These are phyloP conservation scores for Recurvomyces mirabilis DNA, from an alignment of 495 filamentous ascomycete genomes.

Conservation along the genomic window DNA sequence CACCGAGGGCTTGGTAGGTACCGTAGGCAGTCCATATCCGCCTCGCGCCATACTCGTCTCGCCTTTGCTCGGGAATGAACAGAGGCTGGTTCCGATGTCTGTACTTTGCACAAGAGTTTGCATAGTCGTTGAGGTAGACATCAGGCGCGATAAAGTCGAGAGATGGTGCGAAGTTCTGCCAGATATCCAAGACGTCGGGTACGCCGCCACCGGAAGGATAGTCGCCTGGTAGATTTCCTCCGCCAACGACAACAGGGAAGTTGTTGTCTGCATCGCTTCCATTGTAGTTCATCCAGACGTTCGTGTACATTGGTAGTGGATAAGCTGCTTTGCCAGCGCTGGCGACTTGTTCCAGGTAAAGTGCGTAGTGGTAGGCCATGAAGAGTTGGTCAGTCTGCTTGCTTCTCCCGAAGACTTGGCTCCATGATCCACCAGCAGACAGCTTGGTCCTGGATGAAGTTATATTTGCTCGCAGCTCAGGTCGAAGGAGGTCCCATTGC, in stretches of 20 bases:
- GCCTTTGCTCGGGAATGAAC: slow-evolving; percentile 42
- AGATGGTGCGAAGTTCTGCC: slow-evolving; percentile 33
- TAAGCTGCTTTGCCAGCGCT: slow-evolving; percentile 35
- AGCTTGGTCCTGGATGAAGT: slow-evolving; percentile 21
- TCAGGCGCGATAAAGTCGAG: slow-evolving; percentile 42
- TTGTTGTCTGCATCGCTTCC: slow-evolving; percentile 26
- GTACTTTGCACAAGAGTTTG: slow-evolving; percentile 34
- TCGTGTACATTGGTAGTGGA: slow-evolving; percentile 38
- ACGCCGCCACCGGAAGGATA: slow-evolving; percentile 39
- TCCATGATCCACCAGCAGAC: slow-evolving; percentile 22
- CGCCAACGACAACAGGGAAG: slow-evolving; percentile 34
- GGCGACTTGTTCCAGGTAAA: slow-evolving; percentile 37
- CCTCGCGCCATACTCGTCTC: slow-evolving; percentile 38
- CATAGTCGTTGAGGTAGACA: slow-evolving; percentile 38
- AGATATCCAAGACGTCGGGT: slow-evolving; percentile 36
- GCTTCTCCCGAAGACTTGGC: slow-evolving; percentile 33
- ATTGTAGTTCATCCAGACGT: slow-evolving; percentile 37
- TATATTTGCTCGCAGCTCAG: slow-evolving; percentile 26
- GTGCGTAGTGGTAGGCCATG: slow-evolving; percentile 41
- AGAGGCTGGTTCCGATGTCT: slow-evolving; percentile 36
- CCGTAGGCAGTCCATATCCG: slow-evolving; percentile 38
- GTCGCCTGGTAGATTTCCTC: slow-evolving; percentile 35
- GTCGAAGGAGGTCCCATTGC: slow-evolving; percentile 30
- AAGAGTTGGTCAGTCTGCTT: slow-evolving; percentile 38
- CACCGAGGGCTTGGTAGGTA: slow-evolving; percentile 34